Base-by-base conservation (phyloP, 2,329 filamentous ascomycete genomes). In the Trichoderma sp. region DNA sequence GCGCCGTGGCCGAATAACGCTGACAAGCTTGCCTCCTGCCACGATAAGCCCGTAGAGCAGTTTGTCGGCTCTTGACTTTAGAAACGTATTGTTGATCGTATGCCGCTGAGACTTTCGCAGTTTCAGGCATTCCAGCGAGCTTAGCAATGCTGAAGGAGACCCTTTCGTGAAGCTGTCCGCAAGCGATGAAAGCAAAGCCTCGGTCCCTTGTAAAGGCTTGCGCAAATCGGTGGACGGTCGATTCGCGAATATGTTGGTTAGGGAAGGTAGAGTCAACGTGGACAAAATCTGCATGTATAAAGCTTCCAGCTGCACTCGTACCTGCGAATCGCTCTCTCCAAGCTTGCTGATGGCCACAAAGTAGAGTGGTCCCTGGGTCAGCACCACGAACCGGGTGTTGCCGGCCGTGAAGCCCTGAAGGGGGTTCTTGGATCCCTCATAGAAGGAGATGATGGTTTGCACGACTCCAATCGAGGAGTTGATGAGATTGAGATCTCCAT, bases 231-330 rank as follows among this genome's bases (percentile, higher is more conserved):
- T 96, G n/a, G 95, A 98, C 8, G 96, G 95, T 15, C 96, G 90
- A 74, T 95, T 90, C 14, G 90, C 92, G 79, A 99, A 99, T 73
- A 98, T 93, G 76, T 92, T 93, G 64, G 91, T 93, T 75, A 99
- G 87, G 15, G 90, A 92, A 0, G 96, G 95, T 9, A 99, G 86
- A 0, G 96, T 99, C 73, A 99, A 84, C 0, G 97, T 99, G 1
- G 96, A 98, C 30, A 99, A 83, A 66, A 99, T 98, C 81, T 99
- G 96, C 93, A 97, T 98, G 81, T 99, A 99, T 47, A 99, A 84
- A 14, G 95, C 95, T 75, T 98, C 94, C 3, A 99, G 88, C 80
- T 99, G 96, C 24, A 90, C 88, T 69, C 93, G 90, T 24, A 99
- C 87, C 80, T 99, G 95, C 5, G 89, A 84, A 79, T 98, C 95